Evolutionary conservation across 2,329 filamentous ascomycete species (phyloP).

Genomic region (Microcyclosporella mali): DNA sequence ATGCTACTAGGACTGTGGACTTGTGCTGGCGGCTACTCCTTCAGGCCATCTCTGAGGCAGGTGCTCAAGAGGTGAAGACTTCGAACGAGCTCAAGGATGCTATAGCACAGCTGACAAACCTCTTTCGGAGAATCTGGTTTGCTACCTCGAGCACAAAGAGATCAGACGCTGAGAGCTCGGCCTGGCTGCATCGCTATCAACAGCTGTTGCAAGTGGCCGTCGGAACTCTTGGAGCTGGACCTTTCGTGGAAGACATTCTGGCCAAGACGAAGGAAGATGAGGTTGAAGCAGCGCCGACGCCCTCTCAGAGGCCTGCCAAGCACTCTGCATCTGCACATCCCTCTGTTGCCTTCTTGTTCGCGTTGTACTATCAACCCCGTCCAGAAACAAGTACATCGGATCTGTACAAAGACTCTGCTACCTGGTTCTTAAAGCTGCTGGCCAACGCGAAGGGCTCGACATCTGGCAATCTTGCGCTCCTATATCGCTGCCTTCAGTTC

Average conservation of each 20-base stretch:
- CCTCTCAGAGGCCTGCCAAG: slow-evolving; percentile 56
- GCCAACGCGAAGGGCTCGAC: slow-evolving; percentile 13
- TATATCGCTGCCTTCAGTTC: slow-evolving; percentile 14
- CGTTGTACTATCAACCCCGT: slow-evolving; percentile 19
- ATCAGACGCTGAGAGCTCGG: slow-evolving; percentile 7
- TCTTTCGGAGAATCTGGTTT: slow-evolving; percentile 66
- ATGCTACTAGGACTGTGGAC: slow-evolving; percentile 20
- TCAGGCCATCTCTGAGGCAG: slow-evolving; percentile 58
- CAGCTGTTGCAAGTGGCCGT: slow-evolving; percentile 39
- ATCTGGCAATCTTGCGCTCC: slow-evolving; percentile 12
- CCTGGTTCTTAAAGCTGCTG: slow-evolving; percentile 16
- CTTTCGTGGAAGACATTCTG: slow-evolving; percentile 46
- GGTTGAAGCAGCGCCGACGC: slow-evolving; percentile 59
- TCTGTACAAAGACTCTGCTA: slow-evolving; percentile 9
- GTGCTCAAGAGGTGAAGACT: slow-evolving; percentile 81
- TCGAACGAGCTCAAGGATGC: slow-evolving; percentile 77
- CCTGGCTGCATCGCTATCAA: slow-evolving; percentile 19
- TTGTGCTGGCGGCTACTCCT: slow-evolving; percentile 46
- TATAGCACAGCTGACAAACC: slow-evolving; percentile 62
- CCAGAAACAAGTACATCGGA: slow-evolving; percentile 3
- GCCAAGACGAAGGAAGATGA: slow-evolving; percentile 51
- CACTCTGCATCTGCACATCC: slow-evolving; percentile 48
- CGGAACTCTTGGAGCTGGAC: slow-evolving; percentile 43
- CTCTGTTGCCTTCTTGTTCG: slow-evolving; percentile 52
- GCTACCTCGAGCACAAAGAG: slow-evolving; percentile 3